A percentile compares a stretch with the other conserved stretches of the same genome.
Evolutionary conservation across 768 basidiomycete species (phyloP).

Genomic region (Gymnopilus dilepis): DNA sequence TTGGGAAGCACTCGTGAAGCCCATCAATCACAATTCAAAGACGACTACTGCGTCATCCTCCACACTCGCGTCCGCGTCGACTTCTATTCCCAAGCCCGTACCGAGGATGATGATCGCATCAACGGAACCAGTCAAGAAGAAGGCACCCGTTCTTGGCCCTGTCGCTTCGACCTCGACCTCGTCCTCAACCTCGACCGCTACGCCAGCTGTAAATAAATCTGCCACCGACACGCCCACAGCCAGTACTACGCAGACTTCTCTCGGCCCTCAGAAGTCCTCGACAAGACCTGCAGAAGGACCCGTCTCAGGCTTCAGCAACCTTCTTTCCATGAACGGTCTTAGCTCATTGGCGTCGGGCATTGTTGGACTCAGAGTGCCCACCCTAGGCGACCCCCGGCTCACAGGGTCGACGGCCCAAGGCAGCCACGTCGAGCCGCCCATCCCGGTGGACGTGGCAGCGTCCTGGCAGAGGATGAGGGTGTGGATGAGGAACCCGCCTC

Average conservation of each 20-base stretch:
- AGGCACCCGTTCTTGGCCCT: not conserved
- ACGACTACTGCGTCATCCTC: not conserved
- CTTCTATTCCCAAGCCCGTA: not conserved
- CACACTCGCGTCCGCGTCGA: not conserved
- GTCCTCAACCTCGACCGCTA: no score
- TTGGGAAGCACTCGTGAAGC: no score
- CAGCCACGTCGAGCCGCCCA: not conserved
- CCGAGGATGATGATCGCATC: not conserved
- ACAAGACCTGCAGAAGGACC: no score
- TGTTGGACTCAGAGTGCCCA: not conserved
- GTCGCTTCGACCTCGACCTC: no score
- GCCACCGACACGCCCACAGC: no score
- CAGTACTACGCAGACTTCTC: no score
- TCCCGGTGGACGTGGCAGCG: not conserved
- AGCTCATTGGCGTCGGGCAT: not conserved
- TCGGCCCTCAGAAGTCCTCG: no score
- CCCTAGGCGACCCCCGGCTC: not conserved
- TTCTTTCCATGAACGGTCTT: not conserved
- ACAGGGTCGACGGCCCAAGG: not conserved
- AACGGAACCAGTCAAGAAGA: constrained; percentile 2
- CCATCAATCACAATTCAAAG: not conserved
- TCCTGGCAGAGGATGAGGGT: not conserved
- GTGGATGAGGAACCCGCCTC: not conserved
- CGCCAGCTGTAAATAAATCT: no score
- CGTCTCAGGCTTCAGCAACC: not conserved